Conservation (phyloP, 2,329 filamentous ascomycete genomes). For the Fusarium sp. region DNA sequence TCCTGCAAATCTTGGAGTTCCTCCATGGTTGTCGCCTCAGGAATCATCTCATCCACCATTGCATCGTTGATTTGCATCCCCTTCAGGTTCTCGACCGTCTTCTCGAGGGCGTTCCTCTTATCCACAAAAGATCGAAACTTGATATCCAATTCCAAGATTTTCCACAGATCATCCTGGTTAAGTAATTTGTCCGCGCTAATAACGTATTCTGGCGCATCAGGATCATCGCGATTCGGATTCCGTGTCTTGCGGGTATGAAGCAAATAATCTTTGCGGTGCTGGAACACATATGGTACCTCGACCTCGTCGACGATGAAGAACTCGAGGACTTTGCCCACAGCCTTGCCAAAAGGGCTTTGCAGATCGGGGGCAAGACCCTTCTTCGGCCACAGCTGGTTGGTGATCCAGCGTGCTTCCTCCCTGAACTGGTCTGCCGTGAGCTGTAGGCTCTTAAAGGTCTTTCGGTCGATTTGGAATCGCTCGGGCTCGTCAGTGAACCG, state of each 20-base stretch:
- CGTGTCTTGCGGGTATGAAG: constrained; percentile 84
- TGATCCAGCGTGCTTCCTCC: constrained; percentile 93
- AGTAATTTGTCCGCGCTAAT: constrained; percentile 88
- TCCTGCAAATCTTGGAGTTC: constrained; percentile 97
- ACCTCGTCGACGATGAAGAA: constrained; percentile 96
- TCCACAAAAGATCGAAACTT: constrained; percentile 95
- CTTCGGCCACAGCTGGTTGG: constrained; percentile 88
- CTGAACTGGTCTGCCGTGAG: constrained; percentile 86
- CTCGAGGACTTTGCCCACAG: constrained; percentile 90
- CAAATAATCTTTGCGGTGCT: constrained; percentile 97
- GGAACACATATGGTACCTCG: constrained; percentile 97
- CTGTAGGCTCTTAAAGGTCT: constrained; percentile 85
- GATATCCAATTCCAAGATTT: constrained; percentile 92
- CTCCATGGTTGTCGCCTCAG: constrained; percentile 85
- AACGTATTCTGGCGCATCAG: constrained; percentile 77
- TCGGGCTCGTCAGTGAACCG: constrained; percentile 91
- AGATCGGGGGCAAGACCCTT: constrained; percentile 80
- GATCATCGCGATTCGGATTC: constrained; percentile 72
- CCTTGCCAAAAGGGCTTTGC: constrained; percentile 84
- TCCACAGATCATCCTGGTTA: constrained; percentile 93
- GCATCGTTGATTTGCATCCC: constrained; percentile 73
- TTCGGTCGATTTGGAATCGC: constrained; percentile 91
- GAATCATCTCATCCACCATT: constrained; percentile 85
- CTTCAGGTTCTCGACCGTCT: constrained; percentile 80
- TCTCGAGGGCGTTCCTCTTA: constrained; percentile 87